Percentiles rank a stretch among this genome's conserved stretches.
Conservation (phyloP, 2,329 filamentous ascomycete genomes). For the Fusarium palustre region DNA sequence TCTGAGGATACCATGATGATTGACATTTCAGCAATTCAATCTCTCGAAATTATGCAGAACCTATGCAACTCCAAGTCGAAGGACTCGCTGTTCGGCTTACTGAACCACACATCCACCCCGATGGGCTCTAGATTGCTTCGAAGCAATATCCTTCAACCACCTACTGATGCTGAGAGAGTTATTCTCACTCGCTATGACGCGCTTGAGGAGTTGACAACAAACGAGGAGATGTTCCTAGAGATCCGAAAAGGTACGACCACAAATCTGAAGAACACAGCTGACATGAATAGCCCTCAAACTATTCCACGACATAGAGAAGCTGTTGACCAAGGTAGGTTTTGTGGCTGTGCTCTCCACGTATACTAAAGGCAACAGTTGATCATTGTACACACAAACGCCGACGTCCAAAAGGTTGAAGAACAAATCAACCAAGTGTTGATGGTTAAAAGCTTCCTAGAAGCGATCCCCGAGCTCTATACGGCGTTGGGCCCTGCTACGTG, state of each 20-base stretch:
- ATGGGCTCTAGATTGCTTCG: conserved; percentile 89
- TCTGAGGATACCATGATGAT: conserved; percentile 97
- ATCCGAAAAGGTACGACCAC: conserved; percentile 72
- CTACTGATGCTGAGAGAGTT: conserved; percentile 73
- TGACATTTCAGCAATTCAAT: conserved; percentile 86
- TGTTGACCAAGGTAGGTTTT: conserved; percentile 75
- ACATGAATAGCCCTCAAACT: conserved; percentile 70
- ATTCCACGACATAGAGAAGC: conserved; percentile 82
- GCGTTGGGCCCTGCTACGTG: conserved; percentile 74
- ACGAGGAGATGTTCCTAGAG: conserved; percentile 86
- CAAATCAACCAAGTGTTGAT: conserved; percentile 88
- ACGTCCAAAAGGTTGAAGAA: conserved; percentile 78
- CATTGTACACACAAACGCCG: conserved; percentile 74
- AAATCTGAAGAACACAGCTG: rapidly evolving
- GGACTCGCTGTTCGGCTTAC: conserved; percentile 83
- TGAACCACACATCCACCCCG: conserved; percentile 86
- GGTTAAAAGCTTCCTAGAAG: conserved; percentile 82
- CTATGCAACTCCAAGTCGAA: conserved; percentile 80
- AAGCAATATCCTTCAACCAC: conserved; percentile 89
- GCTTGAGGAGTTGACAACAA: conserved; percentile 81
- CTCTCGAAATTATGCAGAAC: conserved; percentile 92
- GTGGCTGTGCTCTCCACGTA: rapidly evolving
- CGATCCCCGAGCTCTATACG: conserved; percentile 74
- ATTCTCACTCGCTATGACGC: conserved; percentile 82
- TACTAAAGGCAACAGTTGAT: conserved; percentile 69